A percentile compares a stretch with the other conserved stretches of the same genome.
phyloP scores from a whole-genome alignment of 257 asterid genomes.

The Solanum sparsipilum region DNA sequence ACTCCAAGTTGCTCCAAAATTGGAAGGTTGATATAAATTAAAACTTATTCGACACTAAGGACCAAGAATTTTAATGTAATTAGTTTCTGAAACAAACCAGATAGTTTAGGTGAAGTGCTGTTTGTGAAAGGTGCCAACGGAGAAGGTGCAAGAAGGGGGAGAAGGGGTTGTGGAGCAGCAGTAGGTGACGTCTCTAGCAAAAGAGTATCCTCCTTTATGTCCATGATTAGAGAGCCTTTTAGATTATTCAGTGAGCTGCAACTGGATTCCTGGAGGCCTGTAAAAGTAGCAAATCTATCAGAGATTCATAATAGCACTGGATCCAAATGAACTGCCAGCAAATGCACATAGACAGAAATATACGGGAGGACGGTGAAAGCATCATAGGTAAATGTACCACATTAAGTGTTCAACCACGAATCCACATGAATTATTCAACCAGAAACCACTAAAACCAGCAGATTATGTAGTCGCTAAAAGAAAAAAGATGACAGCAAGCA shows the following conservation, averaged over 20 bases:
- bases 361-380: not conserved
- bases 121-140: constrained; percentile 88
- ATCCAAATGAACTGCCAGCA: not conserved
- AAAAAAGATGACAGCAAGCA: not conserved
- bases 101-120: constrained; percentile 71
- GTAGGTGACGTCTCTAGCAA: constrained; percentile 52
- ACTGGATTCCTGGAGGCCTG: constrained; percentile 38
- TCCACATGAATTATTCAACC: not conserved
- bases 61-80: not conserved
- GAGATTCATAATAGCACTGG: not conserved
- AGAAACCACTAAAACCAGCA: not conserved
- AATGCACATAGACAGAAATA: not conserved
- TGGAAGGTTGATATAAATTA: not conserved
- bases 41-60: not conserved
- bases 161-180: constrained; percentile 66
- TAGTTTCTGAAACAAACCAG: constrained; percentile 47
- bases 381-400: not conserved
- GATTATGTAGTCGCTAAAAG: not conserved
- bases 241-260: constrained; percentile 21
- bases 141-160: constrained; percentile 94
- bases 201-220: constrained; percentile 42
- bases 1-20: not conserved
- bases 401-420: not conserved
- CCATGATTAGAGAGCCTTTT: constrained; percentile 15
- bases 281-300: constrained; percentile 11